Evolutionary conservation across 345 rosid genomes (phyloP).

Genomic region (Brassica incana): DNA sequence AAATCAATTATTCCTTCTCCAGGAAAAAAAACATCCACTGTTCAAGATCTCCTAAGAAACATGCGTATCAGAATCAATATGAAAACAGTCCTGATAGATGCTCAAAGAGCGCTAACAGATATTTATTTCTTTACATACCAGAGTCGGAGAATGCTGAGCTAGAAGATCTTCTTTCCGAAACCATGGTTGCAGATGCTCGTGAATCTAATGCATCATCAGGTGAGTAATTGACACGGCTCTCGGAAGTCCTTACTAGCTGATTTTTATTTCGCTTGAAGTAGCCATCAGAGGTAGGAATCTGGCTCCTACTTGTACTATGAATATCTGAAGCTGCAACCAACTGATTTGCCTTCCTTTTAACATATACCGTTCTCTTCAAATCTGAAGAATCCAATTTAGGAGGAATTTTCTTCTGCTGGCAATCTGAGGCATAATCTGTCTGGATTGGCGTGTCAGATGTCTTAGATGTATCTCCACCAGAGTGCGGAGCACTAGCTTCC

Average conservation of each 20-base stretch:
- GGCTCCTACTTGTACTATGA: slow-evolving; percentile 41
- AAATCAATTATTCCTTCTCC: slow-evolving; percentile 6
- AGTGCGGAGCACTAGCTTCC: slow-evolving; percentile 45
- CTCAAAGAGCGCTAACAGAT: slow-evolving; percentile 7
- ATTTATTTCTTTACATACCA: slow-evolving; percentile 35
- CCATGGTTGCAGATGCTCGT: slow-evolving; percentile 44
- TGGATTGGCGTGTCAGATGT: slow-evolving; percentile 45
- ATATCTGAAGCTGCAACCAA: slow-evolving; percentile 70
- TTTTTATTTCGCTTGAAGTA: slow-evolving; percentile 81
- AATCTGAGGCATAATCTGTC: slow-evolving; percentile 46
- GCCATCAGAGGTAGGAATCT: slow-evolving; percentile 51
- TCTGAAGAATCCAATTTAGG: slow-evolving; percentile 43
- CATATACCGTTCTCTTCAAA: slow-evolving; percentile 55
- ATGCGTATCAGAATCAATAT: slow-evolving; percentile 13
- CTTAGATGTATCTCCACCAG: slow-evolving; percentile 44
- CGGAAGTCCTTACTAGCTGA: slow-evolving; percentile 80
- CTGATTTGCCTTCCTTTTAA: slow-evolving; percentile 82
- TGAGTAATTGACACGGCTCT: slow-evolving; percentile 42
- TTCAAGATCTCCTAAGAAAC: slow-evolving; percentile 1
- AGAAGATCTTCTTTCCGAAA: slow-evolving; percentile 46
- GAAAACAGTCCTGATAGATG: slow-evolving; percentile 7
- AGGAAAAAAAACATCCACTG: slow-evolving; percentile 10
- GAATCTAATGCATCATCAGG: slow-evolving; percentile 44
- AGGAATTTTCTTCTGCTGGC: slow-evolving; percentile 43
- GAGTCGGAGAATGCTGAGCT: slow-evolving; percentile 45